phyloP scores from a whole-genome alignment of 345 rosid genomes.

The Viola odorata region DNA sequence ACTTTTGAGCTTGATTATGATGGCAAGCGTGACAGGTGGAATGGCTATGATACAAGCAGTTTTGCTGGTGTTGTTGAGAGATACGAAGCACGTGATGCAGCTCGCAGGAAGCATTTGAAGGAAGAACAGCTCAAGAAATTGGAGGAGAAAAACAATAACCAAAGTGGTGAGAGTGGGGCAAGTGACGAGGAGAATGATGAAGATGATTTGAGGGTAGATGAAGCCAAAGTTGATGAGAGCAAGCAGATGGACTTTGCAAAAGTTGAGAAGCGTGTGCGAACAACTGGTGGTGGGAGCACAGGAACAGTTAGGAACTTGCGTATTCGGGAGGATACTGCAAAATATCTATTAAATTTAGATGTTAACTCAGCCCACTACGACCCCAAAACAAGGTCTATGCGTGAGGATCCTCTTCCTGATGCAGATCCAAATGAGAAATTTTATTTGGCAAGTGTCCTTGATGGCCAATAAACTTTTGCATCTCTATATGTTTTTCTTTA shows the following conservation, averaged over 20 bases:
- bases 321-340: slow-evolving; percentile 21
- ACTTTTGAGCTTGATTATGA: slow-evolving; percentile 80
- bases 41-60: slow-evolving; percentile 68
- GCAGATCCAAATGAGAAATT: slow-evolving; percentile 21
- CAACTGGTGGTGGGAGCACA: slow-evolving; percentile 96
- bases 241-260: slow-evolving; percentile 95
- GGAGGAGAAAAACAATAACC: slow-evolving; percentile 66
- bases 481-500: background rate
- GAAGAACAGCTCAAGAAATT: slow-evolving; percentile 77
- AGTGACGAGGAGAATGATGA: slow-evolving; percentile 74
- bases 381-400: slow-evolving; percentile 24
- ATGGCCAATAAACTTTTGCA: background rate
- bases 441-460: slow-evolving; percentile 5
- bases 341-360: slow-evolving; percentile 31
- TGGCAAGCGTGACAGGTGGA: slow-evolving; percentile 90
- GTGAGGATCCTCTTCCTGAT: slow-evolving; percentile 30
- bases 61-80: slow-evolving; percentile 66
- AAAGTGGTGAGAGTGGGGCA: slow-evolving; percentile 32
- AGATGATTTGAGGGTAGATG: slow-evolving; percentile 74
- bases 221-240: slow-evolving; percentile 83
- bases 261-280: slow-evolving; percentile 96
- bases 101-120: slow-evolving; percentile 61
- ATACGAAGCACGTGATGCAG: slow-evolving; percentile 78
- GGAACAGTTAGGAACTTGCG: slow-evolving; percentile 62
- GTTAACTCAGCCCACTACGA: slow-evolving; percentile 21